phyloP scores from a whole-genome alignment of 768 basidiomycete species.

The Cystobasidium tubakii region DNA sequence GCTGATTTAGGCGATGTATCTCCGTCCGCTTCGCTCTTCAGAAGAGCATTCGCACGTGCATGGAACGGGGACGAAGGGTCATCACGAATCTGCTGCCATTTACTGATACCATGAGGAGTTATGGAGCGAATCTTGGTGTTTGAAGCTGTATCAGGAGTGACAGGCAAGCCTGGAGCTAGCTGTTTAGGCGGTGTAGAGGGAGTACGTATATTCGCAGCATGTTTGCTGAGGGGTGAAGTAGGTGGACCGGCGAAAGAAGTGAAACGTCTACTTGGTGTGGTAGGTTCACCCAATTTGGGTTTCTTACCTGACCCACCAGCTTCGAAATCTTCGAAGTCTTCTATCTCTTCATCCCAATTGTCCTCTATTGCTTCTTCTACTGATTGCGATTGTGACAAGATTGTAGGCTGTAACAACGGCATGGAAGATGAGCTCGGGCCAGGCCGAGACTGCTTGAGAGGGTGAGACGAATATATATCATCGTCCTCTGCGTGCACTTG shows the following conservation, averaged over 20 bases:
- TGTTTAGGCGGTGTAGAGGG: slow-evolving; percentile 12
- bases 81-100: slow-evolving; percentile 13
- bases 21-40: not conserved
- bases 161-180: slow-evolving; percentile 15
- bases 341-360: slow-evolving; percentile 13
- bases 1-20: slow-evolving; percentile 13
- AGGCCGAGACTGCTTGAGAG: not conserved
- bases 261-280: slow-evolving; percentile 4
- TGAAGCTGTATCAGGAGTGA: slow-evolving; percentile 6
- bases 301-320: not conserved
- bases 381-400: slow-evolving; percentile 12
- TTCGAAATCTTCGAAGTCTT: slow-evolving; percentile 28
- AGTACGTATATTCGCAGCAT: not conserved
- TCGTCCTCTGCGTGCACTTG: not conserved
- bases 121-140: not conserved
- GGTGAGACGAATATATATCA: not conserved
- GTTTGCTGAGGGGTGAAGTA: not conserved
- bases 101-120: slow-evolving; percentile 4
- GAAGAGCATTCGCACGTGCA: slow-evolving; percentile 25
- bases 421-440: not conserved
- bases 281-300: not conserved
- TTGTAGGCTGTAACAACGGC: not conserved
- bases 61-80: slow-evolving; percentile 23
- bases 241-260: slow-evolving; percentile 18
- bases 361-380: slow-evolving; percentile 31